A percentile compares a stretch with the other conserved stretches of the same genome.
Conservation (phyloP, 2,329 filamentous ascomycete species). For the Ascochyta clinopodiicola region DNA sequence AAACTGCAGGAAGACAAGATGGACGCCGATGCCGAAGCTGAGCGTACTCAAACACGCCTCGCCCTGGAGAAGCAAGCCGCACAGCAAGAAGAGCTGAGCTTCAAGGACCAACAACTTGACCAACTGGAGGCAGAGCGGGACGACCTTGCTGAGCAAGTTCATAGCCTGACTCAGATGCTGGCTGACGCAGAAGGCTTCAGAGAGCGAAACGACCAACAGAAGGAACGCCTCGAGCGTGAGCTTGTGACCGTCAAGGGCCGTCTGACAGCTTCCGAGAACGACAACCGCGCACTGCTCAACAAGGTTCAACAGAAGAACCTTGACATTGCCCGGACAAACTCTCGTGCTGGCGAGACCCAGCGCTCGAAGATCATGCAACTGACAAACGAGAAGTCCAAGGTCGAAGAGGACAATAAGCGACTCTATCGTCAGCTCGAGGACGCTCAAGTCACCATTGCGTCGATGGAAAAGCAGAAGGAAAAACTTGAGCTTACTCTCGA, state of each 20-base stretch:
- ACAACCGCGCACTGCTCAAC: conserved; percentile 93
- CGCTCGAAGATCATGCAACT: conserved; percentile 77
- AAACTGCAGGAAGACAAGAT: conserved; percentile 85
- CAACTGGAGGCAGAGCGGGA: conserved; percentile 82
- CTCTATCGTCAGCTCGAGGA: conserved; percentile 86
- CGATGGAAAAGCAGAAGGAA: conserved; percentile 91
- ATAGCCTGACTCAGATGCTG: conserved; percentile 85
- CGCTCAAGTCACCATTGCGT: conserved; percentile 79
- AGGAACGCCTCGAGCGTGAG: conserved; percentile 90
- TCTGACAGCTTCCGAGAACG: conserved; percentile 90
- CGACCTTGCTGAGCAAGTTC: conserved; percentile 78
- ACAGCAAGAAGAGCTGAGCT: conserved; percentile 79
- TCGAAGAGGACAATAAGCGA: conserved; percentile 82
- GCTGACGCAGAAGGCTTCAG: conserved; percentile 89
- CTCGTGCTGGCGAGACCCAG: conserved; percentile 82
- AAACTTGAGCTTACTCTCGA: conserved; percentile 88
- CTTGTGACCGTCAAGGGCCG: conserved; percentile 89
- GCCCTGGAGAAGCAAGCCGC: conserved; percentile 81
- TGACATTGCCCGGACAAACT: conserved; percentile 90
- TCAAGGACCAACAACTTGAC: conserved; percentile 75
- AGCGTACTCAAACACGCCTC: conserved; percentile 77
- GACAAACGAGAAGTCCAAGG: conserved; percentile 80
- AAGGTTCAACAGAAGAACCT: conserved; percentile 97
- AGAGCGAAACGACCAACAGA: conserved; percentile 88
- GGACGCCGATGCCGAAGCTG: conserved; percentile 79